Evolutionary conservation across 2,329 filamentous ascomycete species (phyloP).

Genomic region (Penicillium sp.): DNA sequence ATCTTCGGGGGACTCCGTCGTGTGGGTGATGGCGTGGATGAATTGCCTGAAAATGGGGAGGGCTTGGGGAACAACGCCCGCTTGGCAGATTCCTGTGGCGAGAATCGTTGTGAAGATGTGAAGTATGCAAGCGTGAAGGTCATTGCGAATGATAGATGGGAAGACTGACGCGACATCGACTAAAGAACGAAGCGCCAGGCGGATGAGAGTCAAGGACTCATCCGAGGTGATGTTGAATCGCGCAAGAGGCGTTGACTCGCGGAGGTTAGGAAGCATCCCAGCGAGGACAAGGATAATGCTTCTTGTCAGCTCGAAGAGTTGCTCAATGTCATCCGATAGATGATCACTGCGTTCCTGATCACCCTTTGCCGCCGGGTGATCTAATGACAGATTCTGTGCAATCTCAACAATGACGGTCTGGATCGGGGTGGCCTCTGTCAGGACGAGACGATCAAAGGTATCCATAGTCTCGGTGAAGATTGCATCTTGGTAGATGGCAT

Average conservation of each 20-base stretch:
- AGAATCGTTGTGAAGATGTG: conserved; percentile 96
- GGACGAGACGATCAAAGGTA: conserved; percentile 83
- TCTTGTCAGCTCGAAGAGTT: conserved; percentile 92
- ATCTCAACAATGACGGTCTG: conserved; percentile 94
- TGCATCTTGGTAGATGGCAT: conserved; percentile 93
- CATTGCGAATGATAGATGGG: conserved; percentile 92
- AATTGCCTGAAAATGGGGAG: conserved; percentile 92
- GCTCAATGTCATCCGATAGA: conserved; percentile 94
- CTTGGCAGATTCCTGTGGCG: conserved; percentile 82
- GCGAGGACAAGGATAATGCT: conserved; percentile 94
- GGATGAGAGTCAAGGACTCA: conserved; percentile 79
- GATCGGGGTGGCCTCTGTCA: conserved; percentile 86
- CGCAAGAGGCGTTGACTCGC: conserved; percentile 58
- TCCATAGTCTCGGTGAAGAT: conserved; percentile 98
- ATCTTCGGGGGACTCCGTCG: conserved; percentile 32
- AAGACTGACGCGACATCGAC: conserved; percentile 96
- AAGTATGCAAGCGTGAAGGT: conserved; percentile 92
- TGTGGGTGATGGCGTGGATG: conserved; percentile 68
- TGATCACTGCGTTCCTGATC: conserved; percentile 69
- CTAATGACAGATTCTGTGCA: conserved; percentile 82
- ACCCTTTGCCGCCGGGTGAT: conserved; percentile 83
- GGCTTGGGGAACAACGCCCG: conserved; percentile 83
- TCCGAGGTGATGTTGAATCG: conserved; percentile 77
- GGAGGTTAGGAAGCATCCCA: conserved; percentile 76
- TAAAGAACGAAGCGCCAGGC: conserved; percentile 78